Evolutionary conservation across 2,329 filamentous ascomycete genomes (phyloP).

Genomic region (Colletotrichum brevisporum): DNA sequence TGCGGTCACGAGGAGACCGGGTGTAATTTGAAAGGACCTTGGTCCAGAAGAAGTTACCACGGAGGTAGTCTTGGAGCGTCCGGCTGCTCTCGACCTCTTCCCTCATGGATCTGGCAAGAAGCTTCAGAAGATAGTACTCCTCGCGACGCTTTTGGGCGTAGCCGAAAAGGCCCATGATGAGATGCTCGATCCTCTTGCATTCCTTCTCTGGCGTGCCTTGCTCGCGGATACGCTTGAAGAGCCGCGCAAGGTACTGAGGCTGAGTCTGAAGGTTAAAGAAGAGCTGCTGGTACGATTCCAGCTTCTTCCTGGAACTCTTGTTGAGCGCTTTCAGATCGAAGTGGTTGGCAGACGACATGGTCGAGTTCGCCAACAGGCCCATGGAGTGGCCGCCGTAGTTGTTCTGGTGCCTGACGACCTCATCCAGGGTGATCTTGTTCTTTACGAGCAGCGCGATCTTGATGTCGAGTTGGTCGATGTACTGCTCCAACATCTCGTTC

Average conservation of each 20-base stretch:
- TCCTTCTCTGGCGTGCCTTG: slow-evolving; percentile 91
- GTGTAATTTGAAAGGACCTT: slow-evolving; percentile 90
- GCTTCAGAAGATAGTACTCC: slow-evolving; percentile 95
- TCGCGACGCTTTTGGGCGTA: slow-evolving; percentile 97
- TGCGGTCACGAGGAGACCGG: slow-evolving; percentile 90
- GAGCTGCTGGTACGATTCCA: slow-evolving; percentile 96
- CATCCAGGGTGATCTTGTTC: slow-evolving; percentile 99
- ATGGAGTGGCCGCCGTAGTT: slow-evolving; percentile 94
- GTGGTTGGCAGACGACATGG: slow-evolving; percentile 89
- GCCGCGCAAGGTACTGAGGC: slow-evolving; percentile 89
- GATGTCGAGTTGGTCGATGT: slow-evolving; percentile 98
- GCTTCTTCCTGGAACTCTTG: slow-evolving; percentile 94
- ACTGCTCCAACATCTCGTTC: slow-evolving; percentile 97
- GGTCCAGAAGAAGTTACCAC: slow-evolving; percentile 94
- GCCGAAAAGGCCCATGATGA: slow-evolving; percentile 97
- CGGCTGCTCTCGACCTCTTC: slow-evolving; percentile 85
- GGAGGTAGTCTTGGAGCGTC: slow-evolving; percentile 85
- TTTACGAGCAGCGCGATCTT: slow-evolving; percentile 98
- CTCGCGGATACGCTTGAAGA: slow-evolving; percentile 88
- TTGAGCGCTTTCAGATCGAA: slow-evolving; percentile 98
- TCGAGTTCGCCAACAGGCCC: slow-evolving; percentile 87
- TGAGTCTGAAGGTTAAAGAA: slow-evolving; percentile 99
- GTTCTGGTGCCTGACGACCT: slow-evolving; percentile 96
- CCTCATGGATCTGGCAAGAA: slow-evolving; percentile 84
- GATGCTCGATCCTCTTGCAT: slow-evolving; percentile 89